These are phyloP conservation scores for Plasmodium reichenowi DNA, from an alignment of 169 alveolate genomes.

Conservation along the genomic window DNA sequence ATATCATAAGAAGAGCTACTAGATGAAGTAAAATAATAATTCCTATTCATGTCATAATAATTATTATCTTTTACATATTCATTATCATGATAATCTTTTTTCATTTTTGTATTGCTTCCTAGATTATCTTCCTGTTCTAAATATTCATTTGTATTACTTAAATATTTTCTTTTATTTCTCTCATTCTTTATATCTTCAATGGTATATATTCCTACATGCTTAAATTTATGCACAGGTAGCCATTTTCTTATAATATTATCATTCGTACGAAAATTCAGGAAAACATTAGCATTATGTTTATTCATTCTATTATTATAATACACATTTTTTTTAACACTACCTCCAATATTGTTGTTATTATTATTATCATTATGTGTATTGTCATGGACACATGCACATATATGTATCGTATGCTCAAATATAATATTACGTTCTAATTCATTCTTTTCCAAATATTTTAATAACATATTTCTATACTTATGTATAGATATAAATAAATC, in stretches of 20 bases:
- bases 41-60: not conserved
- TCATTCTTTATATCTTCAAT: conserved; percentile 38
- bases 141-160: conserved; percentile 2
- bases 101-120: not conserved
- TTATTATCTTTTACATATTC: not conserved
- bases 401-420: conserved; percentile 74
- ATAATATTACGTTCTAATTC: conserved; percentile 68
- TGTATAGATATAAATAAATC: conserved; percentile 72
- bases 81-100: not conserved
- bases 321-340: too few species aligned
- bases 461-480: conserved; percentile 68
- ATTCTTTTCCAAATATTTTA: conserved; percentile 60
- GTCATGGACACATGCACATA: conserved; percentile 76
- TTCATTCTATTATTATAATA: conserved; percentile 1
- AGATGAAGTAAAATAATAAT: conserved; percentile 68
- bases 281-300: conserved; percentile 40
- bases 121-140: not conserved
- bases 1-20: not conserved
- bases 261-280: conserved; percentile 40
- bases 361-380: conserved; percentile 9
- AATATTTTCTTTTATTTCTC: not conserved
- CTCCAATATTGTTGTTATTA: too few species aligned
- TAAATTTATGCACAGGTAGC: conserved; percentile 67
- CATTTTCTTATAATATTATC: conserved; percentile 72
- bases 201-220: conserved; percentile 75